These are phyloP conservation scores for Yarrowia sp. DNA, from an alignment of 805 yeast genomes.

Conservation along the genomic window DNA sequence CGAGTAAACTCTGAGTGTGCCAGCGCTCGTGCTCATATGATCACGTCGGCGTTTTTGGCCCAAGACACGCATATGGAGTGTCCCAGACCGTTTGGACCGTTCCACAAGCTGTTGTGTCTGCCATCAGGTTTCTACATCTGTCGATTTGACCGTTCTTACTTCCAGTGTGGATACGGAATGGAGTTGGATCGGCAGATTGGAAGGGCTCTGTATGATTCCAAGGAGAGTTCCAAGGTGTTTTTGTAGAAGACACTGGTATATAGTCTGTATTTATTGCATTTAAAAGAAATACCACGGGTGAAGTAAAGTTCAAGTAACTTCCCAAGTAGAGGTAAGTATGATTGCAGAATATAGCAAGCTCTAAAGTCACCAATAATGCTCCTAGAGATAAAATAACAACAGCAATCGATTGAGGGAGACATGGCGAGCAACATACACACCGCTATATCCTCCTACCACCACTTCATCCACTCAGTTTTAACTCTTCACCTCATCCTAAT, in stretches of 20 bases:
- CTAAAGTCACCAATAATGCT: too few relatives aligned
- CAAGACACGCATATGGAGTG: slow-evolving; percentile 23
- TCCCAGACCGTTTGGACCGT: slow-evolving; percentile 30
- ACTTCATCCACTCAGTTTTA: too few relatives aligned
- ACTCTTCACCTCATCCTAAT: too few relatives aligned
- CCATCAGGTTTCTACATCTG: slow-evolving; percentile 22
- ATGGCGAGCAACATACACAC: too few relatives aligned
- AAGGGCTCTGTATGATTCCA: slow-evolving; percentile 28
- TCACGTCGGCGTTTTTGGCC: slow-evolving; percentile 28
- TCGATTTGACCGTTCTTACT: slow-evolving; percentile 21
- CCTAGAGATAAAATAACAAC: too few relatives aligned
- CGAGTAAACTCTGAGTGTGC: slow-evolving; percentile 29
- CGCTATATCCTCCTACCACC: too few relatives aligned
- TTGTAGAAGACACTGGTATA: background rate
- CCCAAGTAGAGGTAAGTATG: background rate
- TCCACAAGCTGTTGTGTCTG: slow-evolving; percentile 8
- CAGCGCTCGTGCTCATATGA: slow-evolving; percentile 32
- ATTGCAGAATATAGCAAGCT: too few relatives aligned
- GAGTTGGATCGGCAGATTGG: slow-evolving; percentile 33
- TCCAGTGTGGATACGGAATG: slow-evolving; percentile 32
- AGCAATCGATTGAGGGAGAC: too few relatives aligned
- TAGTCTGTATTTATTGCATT: slow-evolving; percentile 10
- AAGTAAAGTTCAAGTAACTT: background rate
- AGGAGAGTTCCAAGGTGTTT: slow-evolving; percentile 26
- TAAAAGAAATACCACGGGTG: background rate